phyloP scores from a whole-genome alignment of 371 early-diverging fungal genomes.

The Syncephalastrum monosporum region DNA sequence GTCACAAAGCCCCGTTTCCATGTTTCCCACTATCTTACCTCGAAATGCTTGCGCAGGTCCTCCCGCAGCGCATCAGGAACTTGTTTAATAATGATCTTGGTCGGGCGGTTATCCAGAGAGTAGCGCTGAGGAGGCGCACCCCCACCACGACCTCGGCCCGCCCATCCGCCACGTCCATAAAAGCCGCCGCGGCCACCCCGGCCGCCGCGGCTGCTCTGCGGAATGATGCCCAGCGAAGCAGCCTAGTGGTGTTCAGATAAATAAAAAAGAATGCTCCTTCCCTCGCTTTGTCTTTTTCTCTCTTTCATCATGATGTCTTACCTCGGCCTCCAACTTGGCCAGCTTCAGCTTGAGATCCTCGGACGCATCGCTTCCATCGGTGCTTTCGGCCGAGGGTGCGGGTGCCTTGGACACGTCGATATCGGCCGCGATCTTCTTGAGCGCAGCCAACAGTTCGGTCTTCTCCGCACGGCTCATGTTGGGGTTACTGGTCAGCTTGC shows the following conservation, averaged over 20 bases:
- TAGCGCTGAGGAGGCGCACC: constrained; percentile 32
- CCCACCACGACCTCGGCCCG: constrained; percentile 50
- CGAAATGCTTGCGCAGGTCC: constrained; percentile 61
- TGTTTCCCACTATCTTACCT: constrained; percentile 31
- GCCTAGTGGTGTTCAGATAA: constrained; percentile 24
- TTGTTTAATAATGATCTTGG: constrained; percentile 58
- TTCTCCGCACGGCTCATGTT: constrained; percentile 52
- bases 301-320: constrained; percentile 15
- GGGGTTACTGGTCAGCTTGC: constrained; percentile 48
- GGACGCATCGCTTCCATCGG: constrained; percentile 1
- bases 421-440: constrained; percentile 34
- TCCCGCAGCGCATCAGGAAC: constrained; percentile 45
- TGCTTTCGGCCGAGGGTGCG: constrained; percentile 17
- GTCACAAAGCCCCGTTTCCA: neutral
- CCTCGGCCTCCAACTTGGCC: constrained; percentile 68
- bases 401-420: constrained; percentile 24
- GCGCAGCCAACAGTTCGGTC: constrained; percentile 45
- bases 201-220: constrained; percentile 22
- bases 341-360: constrained; percentile 54
- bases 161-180: constrained; percentile 36
- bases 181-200: constrained; percentile 52
- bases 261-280: neutral
- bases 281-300: neutral
- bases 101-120: constrained; percentile 68
- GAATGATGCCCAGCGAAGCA: constrained; percentile 25